phyloP scores from a whole-genome alignment of 805 yeast species.

The Yamadazyma nakazawae region DNA sequence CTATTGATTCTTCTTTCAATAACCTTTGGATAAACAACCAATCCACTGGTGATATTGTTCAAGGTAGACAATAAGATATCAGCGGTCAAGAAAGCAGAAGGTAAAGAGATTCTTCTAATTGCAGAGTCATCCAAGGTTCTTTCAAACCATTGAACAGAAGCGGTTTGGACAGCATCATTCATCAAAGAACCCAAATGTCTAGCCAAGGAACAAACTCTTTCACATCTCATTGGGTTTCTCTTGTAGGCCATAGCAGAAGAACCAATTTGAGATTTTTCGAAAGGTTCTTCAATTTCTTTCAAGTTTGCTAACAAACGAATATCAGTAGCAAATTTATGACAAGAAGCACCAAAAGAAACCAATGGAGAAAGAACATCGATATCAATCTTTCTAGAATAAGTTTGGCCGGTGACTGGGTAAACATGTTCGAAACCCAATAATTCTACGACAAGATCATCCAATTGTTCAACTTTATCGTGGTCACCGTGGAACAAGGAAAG shows the following conservation, averaged over 20 bases:
- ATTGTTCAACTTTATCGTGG: slow-evolving; percentile 90
- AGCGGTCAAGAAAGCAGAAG: slow-evolving; percentile 94
- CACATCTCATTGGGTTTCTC: slow-evolving; percentile 99
- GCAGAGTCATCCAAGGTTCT: slow-evolving; percentile 98
- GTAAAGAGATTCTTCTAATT: slow-evolving; percentile 92
- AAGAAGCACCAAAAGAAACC: slow-evolving; percentile 91
- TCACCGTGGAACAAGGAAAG: slow-evolving; percentile 92
- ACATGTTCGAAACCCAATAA: slow-evolving; percentile 91
- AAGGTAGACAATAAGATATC: slow-evolving; percentile 89
- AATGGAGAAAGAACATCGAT: slow-evolving; percentile 90
- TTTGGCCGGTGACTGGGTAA: slow-evolving; percentile 98
- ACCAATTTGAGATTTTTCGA: slow-evolving; percentile 97
- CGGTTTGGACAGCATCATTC: slow-evolving; percentile 93
- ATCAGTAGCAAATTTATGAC: slow-evolving; percentile 98
- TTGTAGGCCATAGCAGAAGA: slow-evolving; percentile 99
- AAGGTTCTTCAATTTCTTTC: slow-evolving; percentile 97
- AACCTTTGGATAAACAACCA: slow-evolving; percentile 98
- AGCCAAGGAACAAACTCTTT: slow-evolving; percentile 96
- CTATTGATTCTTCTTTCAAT: slow-evolving; percentile 92
- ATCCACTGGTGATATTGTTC: slow-evolving; percentile 88
- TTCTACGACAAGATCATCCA: slow-evolving; percentile 90
- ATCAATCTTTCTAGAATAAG: slow-evolving; percentile 98
- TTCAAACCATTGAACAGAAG: slow-evolving; percentile 99
- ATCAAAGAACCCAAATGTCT: slow-evolving; percentile 91
- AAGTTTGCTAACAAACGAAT: slow-evolving; percentile 92